Percentiles rank a stretch among this genome's conserved stretches.
These are phyloP conservation scores for Lenwebbia sp. DNA, from an alignment of 345 rosid genomes.

Conservation along the genomic window DNA sequence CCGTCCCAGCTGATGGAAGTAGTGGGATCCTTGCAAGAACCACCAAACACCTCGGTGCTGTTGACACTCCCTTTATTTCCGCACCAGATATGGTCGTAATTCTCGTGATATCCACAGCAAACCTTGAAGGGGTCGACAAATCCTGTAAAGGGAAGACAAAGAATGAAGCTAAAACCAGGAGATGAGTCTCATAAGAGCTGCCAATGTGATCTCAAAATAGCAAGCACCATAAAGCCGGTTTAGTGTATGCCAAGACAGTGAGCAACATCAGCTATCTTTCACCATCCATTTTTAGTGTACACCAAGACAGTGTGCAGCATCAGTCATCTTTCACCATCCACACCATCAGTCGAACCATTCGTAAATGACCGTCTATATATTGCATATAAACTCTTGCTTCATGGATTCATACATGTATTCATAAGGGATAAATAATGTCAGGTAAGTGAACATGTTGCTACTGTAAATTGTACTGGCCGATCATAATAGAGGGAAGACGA, in stretches of 20 bases:
- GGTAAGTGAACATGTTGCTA: not conserved
- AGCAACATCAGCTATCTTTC: not conserved
- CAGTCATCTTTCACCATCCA: not conserved
- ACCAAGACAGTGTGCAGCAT: too few relatives aligned
- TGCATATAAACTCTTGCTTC: not conserved
- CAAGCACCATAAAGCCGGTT: not conserved
- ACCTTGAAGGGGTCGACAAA: conserved; percentile 38
- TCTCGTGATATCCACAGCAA: conserved; percentile 53
- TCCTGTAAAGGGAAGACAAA: conserved; percentile 12
- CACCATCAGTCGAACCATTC: not conserved
- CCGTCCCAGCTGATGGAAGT: conserved; percentile 45
- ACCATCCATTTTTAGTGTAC: not conserved
- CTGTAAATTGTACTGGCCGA: not conserved
- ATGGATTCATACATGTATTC: not conserved
- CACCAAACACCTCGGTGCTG: conserved; percentile 28
- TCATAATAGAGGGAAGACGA: not conserved
- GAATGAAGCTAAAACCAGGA: not conserved
- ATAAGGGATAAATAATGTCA: not conserved
- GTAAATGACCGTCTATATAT: not conserved
- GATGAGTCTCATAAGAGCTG: not conserved
- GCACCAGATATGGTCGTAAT: conserved; percentile 45
- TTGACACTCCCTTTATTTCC: conserved; percentile 32
- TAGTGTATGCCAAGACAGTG: not conserved
- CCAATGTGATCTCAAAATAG: not conserved
- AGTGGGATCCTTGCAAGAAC: conserved; percentile 38